Evolutionary conservation across 2,329 filamentous ascomycete genomes (phyloP).

Genomic region (Neodidymelliopsis sp.): DNA sequence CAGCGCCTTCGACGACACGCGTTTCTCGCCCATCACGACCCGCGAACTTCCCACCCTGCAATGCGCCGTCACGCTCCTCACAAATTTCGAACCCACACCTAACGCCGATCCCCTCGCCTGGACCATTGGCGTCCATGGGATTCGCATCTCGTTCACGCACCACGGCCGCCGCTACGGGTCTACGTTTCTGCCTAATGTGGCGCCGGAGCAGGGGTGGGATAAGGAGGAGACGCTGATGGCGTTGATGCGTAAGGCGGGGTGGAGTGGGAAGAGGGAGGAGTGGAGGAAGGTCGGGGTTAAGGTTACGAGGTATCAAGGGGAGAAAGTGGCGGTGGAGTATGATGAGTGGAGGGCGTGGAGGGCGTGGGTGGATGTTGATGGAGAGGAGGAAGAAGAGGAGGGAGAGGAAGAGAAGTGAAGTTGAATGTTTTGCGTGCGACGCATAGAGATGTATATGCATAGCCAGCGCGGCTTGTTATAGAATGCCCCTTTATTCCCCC

Average conservation of each 20-base stretch:
- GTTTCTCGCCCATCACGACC: slow-evolving; percentile 65
- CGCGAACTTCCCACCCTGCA: slow-evolving; percentile 50
- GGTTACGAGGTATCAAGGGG: slow-evolving; percentile 86
- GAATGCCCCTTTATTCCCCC: no score
- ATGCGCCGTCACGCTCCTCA: slow-evolving; percentile 76
- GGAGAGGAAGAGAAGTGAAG: slow-evolving; percentile 7
- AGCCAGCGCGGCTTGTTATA: no score
- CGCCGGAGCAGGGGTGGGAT: slow-evolving; percentile 90
- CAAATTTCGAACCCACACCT: slow-evolving; percentile 78
- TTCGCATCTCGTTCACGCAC: slow-evolving; percentile 84
- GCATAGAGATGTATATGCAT: no score
- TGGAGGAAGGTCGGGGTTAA: slow-evolving; percentile 83
- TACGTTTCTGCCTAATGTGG: slow-evolving; percentile 92
- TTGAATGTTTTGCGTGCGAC: no score
- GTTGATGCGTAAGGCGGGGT: slow-evolving; percentile 93
- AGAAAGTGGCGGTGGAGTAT: slow-evolving; percentile 75
- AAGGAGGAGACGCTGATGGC: slow-evolving; percentile 91
- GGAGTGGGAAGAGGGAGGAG: slow-evolving; percentile 70
- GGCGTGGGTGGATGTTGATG: slow-evolving; percentile 73
- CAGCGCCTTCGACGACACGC: slow-evolving; percentile 70
- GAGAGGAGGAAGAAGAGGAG: no score
- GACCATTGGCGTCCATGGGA: slow-evolving; percentile 83
- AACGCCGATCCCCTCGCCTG: slow-evolving; percentile 75
- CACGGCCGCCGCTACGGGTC: slow-evolving; percentile 77
- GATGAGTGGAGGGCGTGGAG: slow-evolving; percentile 81